phyloP scores from a whole-genome alignment of 1,284 basidiomycete species.

The Malassezia globosa region DNA sequence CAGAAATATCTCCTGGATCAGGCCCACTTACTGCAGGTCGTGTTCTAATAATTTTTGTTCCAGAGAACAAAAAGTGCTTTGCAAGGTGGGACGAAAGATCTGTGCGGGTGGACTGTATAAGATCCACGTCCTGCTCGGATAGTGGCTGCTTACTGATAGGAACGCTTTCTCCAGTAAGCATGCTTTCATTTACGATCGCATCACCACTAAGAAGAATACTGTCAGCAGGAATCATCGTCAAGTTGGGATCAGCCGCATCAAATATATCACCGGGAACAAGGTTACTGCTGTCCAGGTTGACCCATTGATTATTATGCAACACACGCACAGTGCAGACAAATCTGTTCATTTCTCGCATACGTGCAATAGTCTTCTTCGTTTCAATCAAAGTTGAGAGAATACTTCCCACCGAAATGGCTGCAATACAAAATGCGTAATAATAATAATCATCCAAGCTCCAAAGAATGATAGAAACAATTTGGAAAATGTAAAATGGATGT shows the following conservation, averaged over 20 bases:
- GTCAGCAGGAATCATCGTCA: slow-evolving; percentile 76
- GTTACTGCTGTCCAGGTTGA: slow-evolving; percentile 58
- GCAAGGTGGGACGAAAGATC: slow-evolving; percentile 60
- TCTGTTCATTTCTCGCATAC: slow-evolving; percentile 93
- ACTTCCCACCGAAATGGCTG: slow-evolving; percentile 75
- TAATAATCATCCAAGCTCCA: slow-evolving; percentile 86
- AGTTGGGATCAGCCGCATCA: slow-evolving; percentile 66
- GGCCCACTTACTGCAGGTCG: slow-evolving; percentile 50
- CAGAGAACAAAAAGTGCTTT: slow-evolving; percentile 80
- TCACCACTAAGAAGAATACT: slow-evolving; percentile 85
- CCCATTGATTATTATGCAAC: slow-evolving; percentile 55
- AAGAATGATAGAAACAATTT: slow-evolving; percentile 84
- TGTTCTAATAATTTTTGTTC: slow-evolving; percentile 85
- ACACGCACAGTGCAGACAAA: slow-evolving; percentile 73
- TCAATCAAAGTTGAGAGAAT: slow-evolving; percentile 80
- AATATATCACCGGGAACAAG: slow-evolving; percentile 89
- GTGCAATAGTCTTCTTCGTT: slow-evolving; percentile 70
- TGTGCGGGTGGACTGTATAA: slow-evolving; percentile 25
- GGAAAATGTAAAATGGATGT: slow-evolving; percentile 59
- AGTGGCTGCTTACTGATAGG: slow-evolving; percentile 77
- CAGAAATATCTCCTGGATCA: slow-evolving; percentile 47
- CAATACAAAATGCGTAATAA: slow-evolving; percentile 96
- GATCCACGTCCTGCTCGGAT: slow-evolving; percentile 24
- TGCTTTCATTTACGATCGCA: slow-evolving; percentile 94
- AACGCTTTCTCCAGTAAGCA: slow-evolving; percentile 92